These are phyloP conservation scores for Sequoiadendron giganteum DNA, from an alignment of 75 land plant genomes.

Conservation along the genomic window DNA sequence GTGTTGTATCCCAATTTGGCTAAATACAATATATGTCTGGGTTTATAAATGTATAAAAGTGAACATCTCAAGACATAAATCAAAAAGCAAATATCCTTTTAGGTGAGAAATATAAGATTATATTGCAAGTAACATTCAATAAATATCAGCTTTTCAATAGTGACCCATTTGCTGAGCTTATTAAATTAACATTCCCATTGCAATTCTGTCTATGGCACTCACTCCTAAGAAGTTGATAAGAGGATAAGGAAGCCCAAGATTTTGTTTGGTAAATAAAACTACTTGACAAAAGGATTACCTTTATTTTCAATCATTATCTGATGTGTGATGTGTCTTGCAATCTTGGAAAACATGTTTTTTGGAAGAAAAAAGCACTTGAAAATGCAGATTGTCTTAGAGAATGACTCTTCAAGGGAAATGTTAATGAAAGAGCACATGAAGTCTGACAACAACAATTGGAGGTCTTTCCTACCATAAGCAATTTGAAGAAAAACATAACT, in stretches of 20 bases:
- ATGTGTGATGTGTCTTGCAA: background rate
- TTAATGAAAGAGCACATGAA: background rate
- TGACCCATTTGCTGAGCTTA: background rate
- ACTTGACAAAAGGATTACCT: background rate
- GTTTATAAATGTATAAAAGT: background rate
- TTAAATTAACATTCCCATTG: background rate
- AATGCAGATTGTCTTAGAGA: background rate
- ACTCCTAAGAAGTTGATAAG: background rate
- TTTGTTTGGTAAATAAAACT: background rate
- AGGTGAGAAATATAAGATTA: background rate
- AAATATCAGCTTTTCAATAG: background rate
- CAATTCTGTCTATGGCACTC: background rate
- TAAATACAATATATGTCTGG: background rate
- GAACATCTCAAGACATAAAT: background rate
- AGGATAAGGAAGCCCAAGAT: background rate
- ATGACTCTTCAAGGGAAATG: background rate
- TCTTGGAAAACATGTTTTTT: background rate
- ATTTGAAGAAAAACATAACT: no score
- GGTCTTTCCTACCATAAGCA: background rate
- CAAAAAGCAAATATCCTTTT: background rate
- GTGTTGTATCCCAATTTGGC: background rate
- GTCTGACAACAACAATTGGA: background rate
- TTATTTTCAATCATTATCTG: background rate
- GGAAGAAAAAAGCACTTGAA: background rate
- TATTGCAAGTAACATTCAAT: background rate